Conservation (phyloP, 441 rosid species). For the Breynia disticha region DNA sequence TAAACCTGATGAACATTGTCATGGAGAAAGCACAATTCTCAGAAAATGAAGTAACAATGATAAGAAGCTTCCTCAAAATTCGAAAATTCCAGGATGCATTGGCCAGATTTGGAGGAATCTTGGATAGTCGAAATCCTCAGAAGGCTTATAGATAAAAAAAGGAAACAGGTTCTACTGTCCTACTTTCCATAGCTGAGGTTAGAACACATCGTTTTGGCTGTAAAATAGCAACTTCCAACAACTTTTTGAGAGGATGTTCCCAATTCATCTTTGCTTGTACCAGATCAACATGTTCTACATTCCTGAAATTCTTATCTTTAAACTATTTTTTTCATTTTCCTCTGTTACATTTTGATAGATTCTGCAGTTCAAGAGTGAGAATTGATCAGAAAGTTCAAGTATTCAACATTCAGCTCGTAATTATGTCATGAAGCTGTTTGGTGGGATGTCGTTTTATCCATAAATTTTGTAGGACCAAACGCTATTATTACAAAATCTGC, state of each 20-base stretch:
- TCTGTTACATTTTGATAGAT: too few species aligned
- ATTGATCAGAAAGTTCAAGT: too few species aligned
- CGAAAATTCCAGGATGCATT: slow-evolving; percentile 70
- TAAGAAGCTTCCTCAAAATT: slow-evolving; percentile 61
- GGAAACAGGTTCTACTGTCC: not conserved
- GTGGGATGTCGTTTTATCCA: too few species aligned
- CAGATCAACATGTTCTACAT: not conserved
- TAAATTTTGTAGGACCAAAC: too few species aligned
- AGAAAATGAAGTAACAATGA: slow-evolving; percentile 51
- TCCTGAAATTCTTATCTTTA: not conserved
- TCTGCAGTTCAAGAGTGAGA: too few species aligned
- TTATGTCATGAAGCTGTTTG: too few species aligned
- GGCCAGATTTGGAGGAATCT: slow-evolving; percentile 51
- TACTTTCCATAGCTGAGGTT: too few species aligned
- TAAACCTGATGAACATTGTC: slow-evolving; percentile 48
- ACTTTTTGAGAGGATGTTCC: not conserved
- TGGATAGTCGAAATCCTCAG: slow-evolving; percentile 36
- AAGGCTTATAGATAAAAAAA: slow-evolving; percentile 28
- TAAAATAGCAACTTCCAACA: too few species aligned
- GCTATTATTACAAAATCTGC: too few species aligned
- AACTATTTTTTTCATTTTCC: not conserved
- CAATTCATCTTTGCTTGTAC: not conserved
- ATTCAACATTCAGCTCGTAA: too few species aligned
- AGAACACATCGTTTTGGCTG: too few species aligned
- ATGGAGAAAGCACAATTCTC: slow-evolving; percentile 65